Evolutionary conservation across 176 grass and related monocot species (phyloP).

Genomic region (Miscanthus lutarioriparius): DNA sequence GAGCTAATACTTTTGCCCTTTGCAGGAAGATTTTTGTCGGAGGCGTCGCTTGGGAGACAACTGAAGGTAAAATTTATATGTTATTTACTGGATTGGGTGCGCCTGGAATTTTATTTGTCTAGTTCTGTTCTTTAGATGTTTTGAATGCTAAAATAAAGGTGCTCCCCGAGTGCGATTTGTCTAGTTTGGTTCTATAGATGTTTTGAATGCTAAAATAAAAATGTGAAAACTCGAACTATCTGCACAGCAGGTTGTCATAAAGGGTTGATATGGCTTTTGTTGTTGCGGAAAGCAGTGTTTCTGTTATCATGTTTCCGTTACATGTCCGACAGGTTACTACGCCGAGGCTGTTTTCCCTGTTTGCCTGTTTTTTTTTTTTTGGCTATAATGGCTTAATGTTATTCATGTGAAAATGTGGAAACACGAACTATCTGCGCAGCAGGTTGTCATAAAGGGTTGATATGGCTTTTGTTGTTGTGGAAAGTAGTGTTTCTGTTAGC

Average conservation of each 20-base stretch:
- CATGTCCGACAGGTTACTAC: not conserved
- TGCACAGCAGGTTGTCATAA: too few relatives aligned
- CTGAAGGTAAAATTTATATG: conserved; percentile 50
- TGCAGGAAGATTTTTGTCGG: conserved; percentile 84
- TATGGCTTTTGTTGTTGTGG: not conserved
- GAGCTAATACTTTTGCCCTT: not conserved
- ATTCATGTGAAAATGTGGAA: too few relatives aligned
- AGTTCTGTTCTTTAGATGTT: not conserved
- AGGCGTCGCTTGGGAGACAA: conserved; percentile 78
- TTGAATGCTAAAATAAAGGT: not conserved
- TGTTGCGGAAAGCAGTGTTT: not conserved
- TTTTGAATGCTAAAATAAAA: not conserved
- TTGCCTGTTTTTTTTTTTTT: not conserved
- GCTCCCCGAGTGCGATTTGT: not conserved
- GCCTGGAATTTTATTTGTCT: not conserved
- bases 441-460: not conserved
- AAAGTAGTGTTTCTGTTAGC: not conserved
- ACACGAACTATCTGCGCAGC: too few relatives aligned
- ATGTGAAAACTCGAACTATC: not conserved
- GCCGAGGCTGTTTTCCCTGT: not conserved
- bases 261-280: too few relatives aligned
- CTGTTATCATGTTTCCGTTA: not conserved
- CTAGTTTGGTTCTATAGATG: not conserved
- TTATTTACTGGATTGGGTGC: not conserved
- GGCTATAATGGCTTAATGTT: not conserved